Evolutionary conservation across 257 asterid genomes (phyloP), one percentile per base, ranked within the genome.

Genomic region (Petunia secreta): DNA sequence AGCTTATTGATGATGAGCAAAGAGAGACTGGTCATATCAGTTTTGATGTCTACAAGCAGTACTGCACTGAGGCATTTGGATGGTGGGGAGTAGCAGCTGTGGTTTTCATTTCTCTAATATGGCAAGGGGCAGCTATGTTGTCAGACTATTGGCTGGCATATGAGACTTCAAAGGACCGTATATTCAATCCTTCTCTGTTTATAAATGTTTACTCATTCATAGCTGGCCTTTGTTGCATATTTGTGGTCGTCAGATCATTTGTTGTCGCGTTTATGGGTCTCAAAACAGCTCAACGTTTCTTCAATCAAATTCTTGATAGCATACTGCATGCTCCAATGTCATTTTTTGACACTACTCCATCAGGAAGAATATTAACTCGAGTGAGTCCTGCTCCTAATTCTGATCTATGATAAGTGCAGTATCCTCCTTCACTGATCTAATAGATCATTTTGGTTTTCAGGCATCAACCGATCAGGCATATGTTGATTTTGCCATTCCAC

Each of bases 321-420:
- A 84, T 88, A 39, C 73, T 92, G 52, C 98, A 82, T 68, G 98
- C 98, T 81, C 97, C 98, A 0, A 91, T 94, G 97, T 89, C 97
- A 4, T 94, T 92, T 86, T 92, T 91, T 36, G 98, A 94, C 84
- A 90, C 98, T 5, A 94, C 98, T 36, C 98, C 98, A n/a, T 91
- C 96, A 1, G 98, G 98, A 36, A 84, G 97, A 85, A 82, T 92
- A 46, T 71, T 93, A 62, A 93, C 88, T 71, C 91, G 98, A n/a
- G 98, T 92, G 82, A 87, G 91, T 64, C 58, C 63, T 36, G 6
- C 15, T 16, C n/a, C 60, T 44, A 43, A 14, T 67, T 55, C 36
- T 11, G 57, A 15, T 62, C 77, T 62, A 63, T 79, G 39, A 36
- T 6, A 64, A 16, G 16, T 43, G 6, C 59, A 44, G 38, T 40